Evolutionary conservation across 306 rosid genomes (phyloP), one percentile per base, ranked within the genome.

Genomic region (Medicago lupulina): DNA sequence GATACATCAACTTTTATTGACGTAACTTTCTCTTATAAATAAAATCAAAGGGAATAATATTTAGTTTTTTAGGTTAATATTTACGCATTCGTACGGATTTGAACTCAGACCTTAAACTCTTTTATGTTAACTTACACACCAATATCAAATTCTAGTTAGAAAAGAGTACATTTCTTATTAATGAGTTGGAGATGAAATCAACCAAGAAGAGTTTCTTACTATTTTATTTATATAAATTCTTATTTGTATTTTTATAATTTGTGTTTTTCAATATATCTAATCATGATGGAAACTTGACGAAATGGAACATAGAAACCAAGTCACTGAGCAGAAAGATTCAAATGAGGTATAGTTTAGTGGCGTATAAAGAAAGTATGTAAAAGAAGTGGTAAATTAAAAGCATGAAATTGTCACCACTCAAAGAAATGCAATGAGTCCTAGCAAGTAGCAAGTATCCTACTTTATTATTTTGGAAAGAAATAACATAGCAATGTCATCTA

Each of bases 371-470:
- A 71, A 53, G 65, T 53, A 16, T 17, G 36, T 17, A 38, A 38
- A 31, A 31, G 9, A 61, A 16, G 50, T 54, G 76, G 39, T 38
- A 39, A 4, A 54, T 54, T 38, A 18, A 36, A 71, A 71, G 53
- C 39, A 36, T 71, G 5, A 71, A 38, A 71, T 61, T 31, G 44
- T 61, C 44, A 31, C 67, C 19, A 7, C 67, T 31, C 18, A 31
- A 34, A 61, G 54, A 54, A 67, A 61, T 53, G 55, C 50, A 44
- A 38, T 10, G 9, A 54, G 73, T 23, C 6, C 66, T 12, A 54
- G 66, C 53, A 54, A 50, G 18, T 50, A 50, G 55, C 18, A 36
- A 28, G 14, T 54, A 71, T 67, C 68, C 44, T 41, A 54, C 59
- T 51, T 55, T 76, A 15, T 19, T 53, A 66, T 39, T 28, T 3